These are phyloP conservation scores for Pisolithus microcarpus DNA, from an alignment of 768 basidiomycete species.

Conservation along the genomic window DNA sequence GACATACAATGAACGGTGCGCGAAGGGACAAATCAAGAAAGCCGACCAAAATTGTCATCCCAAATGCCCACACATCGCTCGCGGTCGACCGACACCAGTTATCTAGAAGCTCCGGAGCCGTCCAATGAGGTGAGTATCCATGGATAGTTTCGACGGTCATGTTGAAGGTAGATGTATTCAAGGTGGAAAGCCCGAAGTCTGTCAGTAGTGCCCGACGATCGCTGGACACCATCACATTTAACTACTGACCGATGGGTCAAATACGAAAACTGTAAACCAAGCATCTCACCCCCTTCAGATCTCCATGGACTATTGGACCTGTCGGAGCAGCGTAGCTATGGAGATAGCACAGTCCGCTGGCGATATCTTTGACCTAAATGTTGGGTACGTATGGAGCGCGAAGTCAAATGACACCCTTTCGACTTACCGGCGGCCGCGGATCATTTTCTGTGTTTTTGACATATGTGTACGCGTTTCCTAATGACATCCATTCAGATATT, in stretches of 20 bases:
- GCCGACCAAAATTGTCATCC: background rate
- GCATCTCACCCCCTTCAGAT: background rate
- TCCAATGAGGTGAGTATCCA: background rate
- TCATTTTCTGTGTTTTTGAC: too few relatives aligned
- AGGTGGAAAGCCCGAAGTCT: background rate
- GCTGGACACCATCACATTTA: background rate
- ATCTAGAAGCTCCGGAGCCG: background rate
- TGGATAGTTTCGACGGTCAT: background rate
- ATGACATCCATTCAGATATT: too few relatives aligned
- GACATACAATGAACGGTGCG: background rate
- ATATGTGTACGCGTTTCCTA: too few relatives aligned
- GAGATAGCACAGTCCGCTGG: background rate
- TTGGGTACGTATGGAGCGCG: too few relatives aligned
- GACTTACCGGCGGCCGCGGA: background rate
- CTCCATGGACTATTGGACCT: background rate
- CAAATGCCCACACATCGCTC: background rate
- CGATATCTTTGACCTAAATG: too few relatives aligned
- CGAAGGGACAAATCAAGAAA: background rate
- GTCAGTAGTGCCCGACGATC: background rate
- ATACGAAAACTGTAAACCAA: background rate
- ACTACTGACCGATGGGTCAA: background rate
- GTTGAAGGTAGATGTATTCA: background rate
- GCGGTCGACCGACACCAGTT: background rate
- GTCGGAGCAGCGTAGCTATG: background rate
- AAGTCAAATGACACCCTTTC: background rate